These are phyloP conservation scores for Terfezia claveryi DNA, from an alignment of 495 filamentous ascomycete genomes.

Conservation along the genomic window DNA sequence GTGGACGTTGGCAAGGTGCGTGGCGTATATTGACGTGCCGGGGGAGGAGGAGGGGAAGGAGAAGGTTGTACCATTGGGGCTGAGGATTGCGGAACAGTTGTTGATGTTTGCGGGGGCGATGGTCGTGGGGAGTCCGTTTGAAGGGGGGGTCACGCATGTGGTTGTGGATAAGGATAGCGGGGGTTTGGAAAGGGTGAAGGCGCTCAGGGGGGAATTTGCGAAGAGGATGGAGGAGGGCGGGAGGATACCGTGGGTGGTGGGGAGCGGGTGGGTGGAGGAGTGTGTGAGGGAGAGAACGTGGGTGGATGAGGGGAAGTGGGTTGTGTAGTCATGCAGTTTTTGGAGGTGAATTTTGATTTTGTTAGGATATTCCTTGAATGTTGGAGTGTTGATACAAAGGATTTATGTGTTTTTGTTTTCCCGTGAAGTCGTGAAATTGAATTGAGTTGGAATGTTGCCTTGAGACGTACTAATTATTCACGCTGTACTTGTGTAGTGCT, in stretches of 20 bases:
- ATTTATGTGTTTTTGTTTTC: too few relatives aligned
- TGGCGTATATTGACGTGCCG: background rate
- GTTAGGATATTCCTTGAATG: too few relatives aligned
- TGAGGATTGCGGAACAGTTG: slow-evolving; percentile 23
- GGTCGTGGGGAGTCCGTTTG: slow-evolving; percentile 26
- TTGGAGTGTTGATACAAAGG: too few relatives aligned
- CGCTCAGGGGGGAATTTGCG: slow-evolving; percentile 26
- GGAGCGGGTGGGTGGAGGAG: slow-evolving; percentile 47
- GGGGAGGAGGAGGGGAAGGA: slow-evolving; percentile 6
- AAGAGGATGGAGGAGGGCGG: slow-evolving; percentile 18
- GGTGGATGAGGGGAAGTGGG: slow-evolving; percentile 55
- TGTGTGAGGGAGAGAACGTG: slow-evolving; percentile 60
- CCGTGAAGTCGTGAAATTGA: too few relatives aligned
- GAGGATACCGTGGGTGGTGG: slow-evolving; percentile 49
- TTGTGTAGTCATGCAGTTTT: background rate
- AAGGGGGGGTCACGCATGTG: slow-evolving; percentile 40
- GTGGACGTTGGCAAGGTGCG: background rate
- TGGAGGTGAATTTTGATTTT: too few relatives aligned
- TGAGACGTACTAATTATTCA: too few relatives aligned
- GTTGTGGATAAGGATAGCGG: slow-evolving; percentile 26
- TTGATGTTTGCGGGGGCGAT: slow-evolving; percentile 43
- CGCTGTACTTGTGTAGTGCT: too few relatives aligned
- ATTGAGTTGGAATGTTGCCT: too few relatives aligned
- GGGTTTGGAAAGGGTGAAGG: slow-evolving; percentile 21
- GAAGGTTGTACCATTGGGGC: slow-evolving; percentile 8